Conservation (phyloP, 2,329 filamentous ascomycete species). For the Penicillium sp. region DNA sequence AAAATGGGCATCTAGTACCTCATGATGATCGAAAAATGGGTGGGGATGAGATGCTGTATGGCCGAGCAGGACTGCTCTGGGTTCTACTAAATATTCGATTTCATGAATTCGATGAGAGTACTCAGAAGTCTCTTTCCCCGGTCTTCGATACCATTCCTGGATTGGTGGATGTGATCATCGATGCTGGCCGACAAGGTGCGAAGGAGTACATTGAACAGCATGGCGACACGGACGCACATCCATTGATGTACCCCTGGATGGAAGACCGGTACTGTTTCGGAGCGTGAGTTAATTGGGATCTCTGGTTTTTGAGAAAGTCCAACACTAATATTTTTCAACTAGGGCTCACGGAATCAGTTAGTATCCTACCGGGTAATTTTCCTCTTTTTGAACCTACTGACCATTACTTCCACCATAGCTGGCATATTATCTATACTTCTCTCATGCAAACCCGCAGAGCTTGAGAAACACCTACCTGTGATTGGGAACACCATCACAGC, state of each 20-base stretch:
- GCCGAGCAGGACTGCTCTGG: slow-evolving; percentile 44
- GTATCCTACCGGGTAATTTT: slow-evolving; percentile 8
- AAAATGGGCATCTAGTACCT: slow-evolving; percentile 31
- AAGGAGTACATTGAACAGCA: slow-evolving; percentile 35
- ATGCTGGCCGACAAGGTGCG: slow-evolving; percentile 37
- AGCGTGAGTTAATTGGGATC: slow-evolving; percentile 36
- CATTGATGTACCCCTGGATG: slow-evolving; percentile 48
- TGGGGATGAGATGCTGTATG: slow-evolving; percentile 45
- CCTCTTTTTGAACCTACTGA: not conserved
- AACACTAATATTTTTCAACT: not conserved
- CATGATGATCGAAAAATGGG: slow-evolving; percentile 35
- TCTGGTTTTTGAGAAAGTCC: no score
- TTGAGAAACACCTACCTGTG: slow-evolving; percentile 33
- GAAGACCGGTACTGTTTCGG: slow-evolving; percentile 42
- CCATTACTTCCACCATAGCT: slow-evolving; percentile 23
- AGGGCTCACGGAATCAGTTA: slow-evolving; percentile 37
- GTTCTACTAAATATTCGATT: slow-evolving; percentile 39
- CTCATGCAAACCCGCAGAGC: slow-evolving; percentile 37
- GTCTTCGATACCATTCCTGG: slow-evolving; percentile 34
- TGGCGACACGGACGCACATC: slow-evolving; percentile 36
- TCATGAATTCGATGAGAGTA: slow-evolving; percentile 27
- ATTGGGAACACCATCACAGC: slow-evolving; percentile 43
- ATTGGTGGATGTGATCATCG: slow-evolving; percentile 38
- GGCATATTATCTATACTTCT: slow-evolving; percentile 45
- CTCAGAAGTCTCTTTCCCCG: slow-evolving; percentile 23